Percentiles rank a stretch among this genome's conserved stretches.
These are phyloP conservation scores for Punica granatum DNA, from an alignment of 345 rosid genomes.

Conservation along the genomic window DNA sequence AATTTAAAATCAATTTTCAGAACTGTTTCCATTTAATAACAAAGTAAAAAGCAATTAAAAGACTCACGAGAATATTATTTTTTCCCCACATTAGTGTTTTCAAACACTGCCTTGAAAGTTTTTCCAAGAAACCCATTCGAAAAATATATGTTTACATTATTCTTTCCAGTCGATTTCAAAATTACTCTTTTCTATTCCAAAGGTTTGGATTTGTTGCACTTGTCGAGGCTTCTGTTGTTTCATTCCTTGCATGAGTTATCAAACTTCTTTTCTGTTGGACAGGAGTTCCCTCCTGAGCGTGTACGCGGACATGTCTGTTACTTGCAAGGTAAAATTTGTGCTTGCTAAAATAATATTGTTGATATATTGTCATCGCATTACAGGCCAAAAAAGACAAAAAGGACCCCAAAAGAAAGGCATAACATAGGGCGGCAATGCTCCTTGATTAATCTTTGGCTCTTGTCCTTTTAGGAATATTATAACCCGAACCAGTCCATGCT, in stretches of 20 bases:
- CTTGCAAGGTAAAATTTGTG: constrained; percentile 64
- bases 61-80: neutral
- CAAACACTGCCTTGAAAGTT: neutral
- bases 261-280: constrained; percentile 18
- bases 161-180: neutral
- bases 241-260: constrained; percentile 2
- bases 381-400: too few species aligned
- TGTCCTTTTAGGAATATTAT: constrained; percentile 61
- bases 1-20: too few species aligned
- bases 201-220: neutral
- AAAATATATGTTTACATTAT: too few species aligned
- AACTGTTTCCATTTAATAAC: too few species aligned
- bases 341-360: neutral
- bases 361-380: neutral
- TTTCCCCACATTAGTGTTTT: neutral
- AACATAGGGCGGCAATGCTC: neutral
- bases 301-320: constrained; percentile 93
- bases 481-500: constrained; percentile 84
- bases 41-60: too few species aligned
- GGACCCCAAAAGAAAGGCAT: too few species aligned
- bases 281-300: constrained; percentile 92
- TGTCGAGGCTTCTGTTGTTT: neutral
- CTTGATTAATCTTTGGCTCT: neutral
- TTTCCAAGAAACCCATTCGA: too few species aligned
- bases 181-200: neutral